Evolutionary conservation across 169 alveolate species (phyloP).

Genomic region (Plasmodium reichenowi): DNA sequence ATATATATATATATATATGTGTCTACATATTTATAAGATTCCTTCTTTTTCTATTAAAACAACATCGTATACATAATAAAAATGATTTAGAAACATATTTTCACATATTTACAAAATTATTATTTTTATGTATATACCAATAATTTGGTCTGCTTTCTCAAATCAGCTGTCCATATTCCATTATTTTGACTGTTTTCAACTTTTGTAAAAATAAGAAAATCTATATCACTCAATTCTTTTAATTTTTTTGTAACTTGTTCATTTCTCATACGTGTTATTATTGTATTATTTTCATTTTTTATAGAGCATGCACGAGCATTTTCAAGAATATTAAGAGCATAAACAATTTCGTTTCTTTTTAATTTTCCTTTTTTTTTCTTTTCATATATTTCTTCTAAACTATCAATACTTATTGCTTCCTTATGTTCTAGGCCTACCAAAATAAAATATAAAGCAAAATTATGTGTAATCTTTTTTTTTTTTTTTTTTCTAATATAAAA

Average conservation of each 20-base stretch:
- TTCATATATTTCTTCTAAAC: constrained; percentile 68
- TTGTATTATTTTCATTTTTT: constrained; percentile 77
- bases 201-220: constrained; percentile 91
- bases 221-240: constrained; percentile 88
- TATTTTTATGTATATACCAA: constrained; percentile 46
- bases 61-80: too few species aligned
- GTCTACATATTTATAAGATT: not conserved
- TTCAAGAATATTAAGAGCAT: constrained; percentile 79
- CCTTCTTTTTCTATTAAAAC: too few species aligned
- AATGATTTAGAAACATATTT: too few species aligned
- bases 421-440: constrained; percentile 57
- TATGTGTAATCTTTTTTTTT: too few species aligned
- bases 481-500: too few species aligned
- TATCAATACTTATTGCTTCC: constrained; percentile 56
- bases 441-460: too few species aligned
- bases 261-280: constrained; percentile 84
- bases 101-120: too few species aligned
- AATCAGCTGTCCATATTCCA: constrained; percentile 95
- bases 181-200: constrained; percentile 92
- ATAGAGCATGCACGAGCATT: constrained; percentile 81
- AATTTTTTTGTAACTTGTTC: constrained; percentile 87
- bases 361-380: constrained; percentile 56
- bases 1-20: not conserved
- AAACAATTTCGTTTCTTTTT: constrained; percentile 73
- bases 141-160: constrained; percentile 90